Evolutionary conservation across 176 grass and related monocot species (phyloP).

Genomic region (Sorghum bicolor): Sorghum_bicolor_NCBIv3 NC_012872.2:11185001-11185500

Average conservation of each 20-base stretch:
- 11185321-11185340: not conserved
- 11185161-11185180: conserved; percentile 79
- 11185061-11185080: not conserved
- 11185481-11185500: not conserved
- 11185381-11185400: not conserved
- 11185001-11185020: conserved; percentile 56
- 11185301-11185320: not conserved
- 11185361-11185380: not conserved
- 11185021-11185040: conserved; percentile 21
- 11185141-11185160: conserved; percentile 82
- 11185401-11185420: not conserved
- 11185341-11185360: not conserved
- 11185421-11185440: not conserved
- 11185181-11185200: conserved; percentile 82
- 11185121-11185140: conserved; percentile 85
- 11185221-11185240: not conserved
- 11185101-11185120: conserved; percentile 67
- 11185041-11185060: conserved; percentile 22
- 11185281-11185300: conserved; percentile 17
- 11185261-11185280: not conserved
- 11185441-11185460: not conserved
- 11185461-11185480: not conserved
- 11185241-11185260: conserved; percentile 6
- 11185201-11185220: conserved; percentile 8
- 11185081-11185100: conserved; percentile 11